Evolutionary conservation across 192 early-diverging fungal species (phyloP), one percentile per base, ranked within the genome.

Genomic region (Mortierella alpina): DNA sequence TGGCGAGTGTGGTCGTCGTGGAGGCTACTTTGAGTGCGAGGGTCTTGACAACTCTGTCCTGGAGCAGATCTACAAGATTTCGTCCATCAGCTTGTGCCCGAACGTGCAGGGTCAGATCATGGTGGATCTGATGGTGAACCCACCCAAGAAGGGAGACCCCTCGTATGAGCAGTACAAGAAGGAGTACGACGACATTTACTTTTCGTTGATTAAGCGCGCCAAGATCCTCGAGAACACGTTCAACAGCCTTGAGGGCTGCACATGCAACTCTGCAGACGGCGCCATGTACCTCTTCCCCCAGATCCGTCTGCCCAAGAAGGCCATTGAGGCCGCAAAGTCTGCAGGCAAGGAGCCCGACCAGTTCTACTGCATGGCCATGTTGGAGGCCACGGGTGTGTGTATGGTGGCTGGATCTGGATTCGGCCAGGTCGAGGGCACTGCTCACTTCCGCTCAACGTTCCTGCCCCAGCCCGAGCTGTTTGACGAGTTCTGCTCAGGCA

Each of bases 221-320:
- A 81, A 63, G 49, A 92, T 88, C 62, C 87, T 96, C 46, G 92
- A 92, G 22, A 76, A 72, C 0, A 91, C 88, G 22, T 96, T 97
- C 82, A 97, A 96, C 77, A 68, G 66, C 10, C 85, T 98, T 63
- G 93, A 95, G 72, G 93, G 92, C 18, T 92, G 96, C 62, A 90
- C 86, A 18, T 97, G 96, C 87, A 94, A 96, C 73, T 84, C 86
- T 62, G 95, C 97, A 0, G 89, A 95, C 70, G 98, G 98, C 56
- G 93, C 98, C 57, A 96, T 99, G 96, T 99, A 99, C 84, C 88
- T 97, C 63, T 98, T 98, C 89, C 98, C 98, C 11, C 85, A 73
- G 39, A 90, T 99, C 57, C 69, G 68, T 18, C 75, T 98, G 6
- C 92, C 96, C 39, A 63, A 84, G 66, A 91, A 89, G 63, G 95